phyloP scores from a whole-genome alignment of 1,139 yeast species.

The Geotrichum bryndzae region DNA sequence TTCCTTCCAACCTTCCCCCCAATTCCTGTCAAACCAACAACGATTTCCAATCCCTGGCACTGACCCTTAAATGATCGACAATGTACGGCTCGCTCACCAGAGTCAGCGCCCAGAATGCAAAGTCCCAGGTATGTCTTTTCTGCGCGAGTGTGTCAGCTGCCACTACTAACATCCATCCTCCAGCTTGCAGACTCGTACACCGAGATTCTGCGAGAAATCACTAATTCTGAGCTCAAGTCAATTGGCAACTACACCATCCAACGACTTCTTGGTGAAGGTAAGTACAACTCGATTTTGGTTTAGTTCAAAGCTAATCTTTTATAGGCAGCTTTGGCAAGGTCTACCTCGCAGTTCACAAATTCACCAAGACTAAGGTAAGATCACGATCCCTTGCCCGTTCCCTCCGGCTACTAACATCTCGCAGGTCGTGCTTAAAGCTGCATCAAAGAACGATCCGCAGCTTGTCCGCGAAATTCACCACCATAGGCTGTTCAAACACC shows the following conservation, averaged over 20 bases:
- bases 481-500: conserved; percentile 77
- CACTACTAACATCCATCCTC: conserved; percentile 2
- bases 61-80: conserved; percentile 4
- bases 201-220: conserved; percentile 51
- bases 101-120: conserved; percentile 32
- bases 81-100: conserved; percentile 30
- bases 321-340: conserved; percentile 80
- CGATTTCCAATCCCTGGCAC: conserved; percentile 2
- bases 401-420: not conserved
- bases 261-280: conserved; percentile 70
- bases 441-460: conserved; percentile 76
- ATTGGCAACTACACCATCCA: conserved; percentile 74
- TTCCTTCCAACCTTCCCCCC: not conserved
- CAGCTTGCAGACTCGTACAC: conserved; percentile 59
- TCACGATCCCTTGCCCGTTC: not conserved
- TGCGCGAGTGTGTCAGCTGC: not conserved
- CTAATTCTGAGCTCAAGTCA: conserved; percentile 47
- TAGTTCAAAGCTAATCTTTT: not conserved
- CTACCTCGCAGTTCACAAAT: conserved; percentile 70
- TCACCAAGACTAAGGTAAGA: conserved; percentile 60
- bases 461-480: conserved; percentile 90
- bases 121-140: conserved; percentile 27
- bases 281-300: not conserved
- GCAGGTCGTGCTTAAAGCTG: conserved; percentile 68
- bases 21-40: conserved; percentile 3